phyloP scores from a whole-genome alignment of 257 asterid species.

The Capsicum rhomboideum region DNA sequence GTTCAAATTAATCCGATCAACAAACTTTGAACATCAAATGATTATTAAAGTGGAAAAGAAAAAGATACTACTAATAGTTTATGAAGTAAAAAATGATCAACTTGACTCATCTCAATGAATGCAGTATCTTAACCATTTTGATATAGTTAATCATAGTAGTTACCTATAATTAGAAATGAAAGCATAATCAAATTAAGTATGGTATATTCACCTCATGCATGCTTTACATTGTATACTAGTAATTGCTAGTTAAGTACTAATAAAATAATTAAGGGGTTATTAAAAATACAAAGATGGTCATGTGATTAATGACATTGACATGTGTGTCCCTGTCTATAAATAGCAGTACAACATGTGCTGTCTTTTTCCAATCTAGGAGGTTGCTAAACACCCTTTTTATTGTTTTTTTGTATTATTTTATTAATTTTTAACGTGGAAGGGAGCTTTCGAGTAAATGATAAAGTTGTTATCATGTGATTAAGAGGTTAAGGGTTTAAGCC shows the following conservation, averaged over 20 bases:
- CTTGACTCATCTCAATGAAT: not conserved
- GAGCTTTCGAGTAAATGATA: too few relatives aligned
- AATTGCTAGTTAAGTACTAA: not conserved
- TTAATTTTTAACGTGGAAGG: too few relatives aligned
- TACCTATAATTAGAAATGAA: not conserved
- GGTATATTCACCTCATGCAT: not conserved
- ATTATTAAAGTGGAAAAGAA: not conserved
- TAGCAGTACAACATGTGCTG: not conserved
- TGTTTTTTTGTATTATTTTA: not conserved
- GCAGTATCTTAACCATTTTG: not conserved
- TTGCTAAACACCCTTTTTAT: not conserved
- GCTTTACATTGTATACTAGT: not conserved
- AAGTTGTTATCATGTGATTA: too few relatives aligned
- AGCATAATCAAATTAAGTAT: not conserved
- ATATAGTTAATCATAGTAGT: not conserved
- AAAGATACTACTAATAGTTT: not conserved
- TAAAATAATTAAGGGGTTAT: not conserved
- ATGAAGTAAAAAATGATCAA: not conserved
- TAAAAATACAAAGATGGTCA: not conserved
- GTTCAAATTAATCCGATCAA: not conserved
- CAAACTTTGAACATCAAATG: not conserved
- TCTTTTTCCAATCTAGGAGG: not conserved
- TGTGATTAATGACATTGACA: constrained; percentile 1
- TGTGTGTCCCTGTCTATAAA: not conserved
- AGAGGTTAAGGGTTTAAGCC: too few relatives aligned